Base-by-base conservation (phyloP, 345 rosid genomes). In the Sisymbrium altissimum region DNA sequence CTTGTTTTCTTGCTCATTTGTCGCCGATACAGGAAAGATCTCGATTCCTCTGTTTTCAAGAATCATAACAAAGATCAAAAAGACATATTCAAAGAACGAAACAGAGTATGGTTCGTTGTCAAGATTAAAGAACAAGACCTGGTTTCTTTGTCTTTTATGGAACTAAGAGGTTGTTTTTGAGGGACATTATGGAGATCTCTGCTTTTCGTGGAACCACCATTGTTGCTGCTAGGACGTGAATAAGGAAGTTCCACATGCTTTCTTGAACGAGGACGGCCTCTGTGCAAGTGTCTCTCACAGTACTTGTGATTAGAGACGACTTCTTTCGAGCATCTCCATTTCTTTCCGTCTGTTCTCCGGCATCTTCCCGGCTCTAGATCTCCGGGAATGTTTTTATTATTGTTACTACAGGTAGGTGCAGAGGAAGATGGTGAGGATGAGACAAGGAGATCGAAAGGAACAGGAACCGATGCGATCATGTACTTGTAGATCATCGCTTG, bases 241-340 rank as follows among this genome's bases (percentile, higher is more conserved):
- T 71, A 77, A 58, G 77, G 80, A 71, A 77, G 88, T 86, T 89
- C 96, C 97, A 92, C 97, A 84, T 73, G 96, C 92, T 89, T 92
- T 92, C 96, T 92, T 92, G 97, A 92, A 92, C 97, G 97, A 77
- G 93, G 93, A 59, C 96, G 93, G 49, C 93, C 92, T 86, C 93
- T 81, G 67, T 92, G 88, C 68, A 92, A 74, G 76, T 92, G 97
- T 56, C 86, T 88, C 76, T 92, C 97, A 73, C 96, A 92, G 74
- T 92, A 92, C 62, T 92, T 92, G 45, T 92, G 93, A 69, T 82
- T 77, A 29, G 84, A 85, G 14, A 87, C 96, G 25, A 75, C 96
- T 27, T 88, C 90, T 80, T 84, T 89, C 5, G 97, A 84, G 80
- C 97, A 92, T 62, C 97, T 83, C 97, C 97, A 91, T 76, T 91